Percentiles rank a stretch among this genome's conserved stretches.
Conservation (phyloP, 495 filamentous ascomycete genomes). For the Daldinia grandis region DNA sequence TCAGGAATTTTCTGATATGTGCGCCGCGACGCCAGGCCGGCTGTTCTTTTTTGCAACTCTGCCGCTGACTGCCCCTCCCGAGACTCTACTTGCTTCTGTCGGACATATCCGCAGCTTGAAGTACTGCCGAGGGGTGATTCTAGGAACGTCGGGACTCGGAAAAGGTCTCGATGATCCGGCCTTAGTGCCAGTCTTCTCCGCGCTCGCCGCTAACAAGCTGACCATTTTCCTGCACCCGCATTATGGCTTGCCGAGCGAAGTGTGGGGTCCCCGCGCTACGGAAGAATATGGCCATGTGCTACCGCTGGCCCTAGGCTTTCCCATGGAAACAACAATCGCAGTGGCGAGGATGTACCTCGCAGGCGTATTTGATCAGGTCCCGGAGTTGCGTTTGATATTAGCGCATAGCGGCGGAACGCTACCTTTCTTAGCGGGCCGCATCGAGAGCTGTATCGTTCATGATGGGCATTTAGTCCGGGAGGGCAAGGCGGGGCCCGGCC, state of each 20-base stretch:
- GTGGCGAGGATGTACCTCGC: conserved; percentile 86
- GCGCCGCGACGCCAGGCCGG: conserved; percentile 62
- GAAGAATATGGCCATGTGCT: conserved; percentile 87
- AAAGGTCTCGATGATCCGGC: conserved; percentile 80
- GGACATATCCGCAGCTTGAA: conserved; percentile 64
- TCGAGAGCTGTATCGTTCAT: conserved; percentile 88
- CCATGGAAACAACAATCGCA: conserved; percentile 92
- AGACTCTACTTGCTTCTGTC: conserved; percentile 71
- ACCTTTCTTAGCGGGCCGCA: conserved; percentile 86
- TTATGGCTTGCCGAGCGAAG: conserved; percentile 82
- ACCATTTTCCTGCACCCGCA: conserved; percentile 91
- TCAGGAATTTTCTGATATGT: conserved; percentile 75
- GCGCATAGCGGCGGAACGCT: conserved; percentile 91
- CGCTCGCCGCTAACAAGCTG: conserved; percentile 68
- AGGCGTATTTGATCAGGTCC: conserved; percentile 84
- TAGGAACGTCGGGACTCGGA: conserved; percentile 86
- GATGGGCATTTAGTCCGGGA: conserved; percentile 72
- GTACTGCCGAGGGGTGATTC: conserved; percentile 83
- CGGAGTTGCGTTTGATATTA: conserved; percentile 74
- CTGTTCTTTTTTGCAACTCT: conserved; percentile 85
- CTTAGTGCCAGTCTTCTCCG: conserved; percentile 73
- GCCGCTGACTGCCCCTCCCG: conserved; percentile 73
- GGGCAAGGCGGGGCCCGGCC: conserved; percentile 52
- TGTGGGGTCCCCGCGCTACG: conserved; percentile 73
- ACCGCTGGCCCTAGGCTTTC: conserved; percentile 86